Base-by-base conservation (phyloP, 257 asterid genomes). In the Phtheirospermum japonicum region DNA sequence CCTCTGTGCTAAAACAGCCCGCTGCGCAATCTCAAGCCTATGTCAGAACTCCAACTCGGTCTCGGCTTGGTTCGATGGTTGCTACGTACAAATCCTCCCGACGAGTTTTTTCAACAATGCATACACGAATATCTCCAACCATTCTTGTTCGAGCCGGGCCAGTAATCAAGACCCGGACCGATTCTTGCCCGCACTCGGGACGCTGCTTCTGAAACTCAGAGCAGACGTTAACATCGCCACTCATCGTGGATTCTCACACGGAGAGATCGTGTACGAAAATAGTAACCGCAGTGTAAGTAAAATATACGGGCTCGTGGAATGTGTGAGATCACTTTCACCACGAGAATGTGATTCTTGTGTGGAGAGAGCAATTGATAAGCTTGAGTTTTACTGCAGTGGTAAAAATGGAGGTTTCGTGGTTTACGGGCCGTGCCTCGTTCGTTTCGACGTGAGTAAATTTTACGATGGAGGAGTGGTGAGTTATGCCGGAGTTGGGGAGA, bases 11-110 rank as follows among this genome's bases (percentile, higher is more conserved):
- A 39, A 32, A 5, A 34, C 2, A 1, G 66, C 62, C 50, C 57
- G 40, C 1, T 37, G 30, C 10, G 18, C 50, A 12, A 64, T 71
- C 71, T 26, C 11, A 30, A 64, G 40, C 62, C 51, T 7, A 48
- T 71, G 66, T n/a, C 57, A 1, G 2, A 30, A 57, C 71, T 49
- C 66, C 57, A 50, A 26, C 2, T 4, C 66, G 0, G 57, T 64
- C 49, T 64, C 63, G 32, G 48, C 66, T 30, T 71, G 75, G 71
- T 71, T 36, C 2, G 75, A 64, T 11, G 75, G 70, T 9, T 70
- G 75, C 64, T 70, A 70, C 61, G 31, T 71, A 2, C 71, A 30
- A 17, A 57, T 64, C 43, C 16, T 31, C 56, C 3, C 49, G 10
- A 48, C 7, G 32, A 31, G 0, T 17, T 49, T 32, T 26, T 67